Percentiles rank a stretch among this genome's conserved stretches.
These are phyloP conservation scores for Rubus idaeus DNA, from an alignment of 306 rosid genomes.

Conservation along the genomic window DNA sequence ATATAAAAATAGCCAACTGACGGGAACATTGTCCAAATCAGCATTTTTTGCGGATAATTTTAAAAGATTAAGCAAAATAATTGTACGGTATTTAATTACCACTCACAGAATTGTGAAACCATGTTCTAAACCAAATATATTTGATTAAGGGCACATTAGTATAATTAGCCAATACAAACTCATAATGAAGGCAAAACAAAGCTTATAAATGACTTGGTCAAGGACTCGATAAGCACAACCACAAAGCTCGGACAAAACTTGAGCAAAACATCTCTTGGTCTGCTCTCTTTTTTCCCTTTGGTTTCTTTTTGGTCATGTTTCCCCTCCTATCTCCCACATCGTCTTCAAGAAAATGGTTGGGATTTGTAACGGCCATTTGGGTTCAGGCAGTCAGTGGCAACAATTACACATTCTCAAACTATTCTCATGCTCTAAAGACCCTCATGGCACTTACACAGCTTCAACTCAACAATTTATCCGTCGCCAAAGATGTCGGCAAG, in stretches of 20 bases:
- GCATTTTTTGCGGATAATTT: not conserved
- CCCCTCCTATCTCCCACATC: not conserved
- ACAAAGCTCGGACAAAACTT: conserved; percentile 1
- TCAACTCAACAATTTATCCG: conserved; percentile 50
- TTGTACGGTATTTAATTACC: not conserved
- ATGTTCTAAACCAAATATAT: not conserved
- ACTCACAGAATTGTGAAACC: conserved; percentile 10
- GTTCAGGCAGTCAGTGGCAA: conserved; percentile 53
- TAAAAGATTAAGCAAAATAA: not conserved
- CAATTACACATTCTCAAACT: conserved; percentile 47
- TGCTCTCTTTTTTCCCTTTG: not conserved
- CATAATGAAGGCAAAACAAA: conserved; percentile 15
- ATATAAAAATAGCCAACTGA: not conserved
- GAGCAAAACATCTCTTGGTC: not conserved
- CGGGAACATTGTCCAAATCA: not conserved
- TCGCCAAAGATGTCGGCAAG: conserved; percentile 53
- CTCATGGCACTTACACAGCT: conserved; percentile 43
- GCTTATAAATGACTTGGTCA: conserved; percentile 17
- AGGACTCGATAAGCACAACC: not conserved
- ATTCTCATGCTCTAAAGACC: conserved; percentile 36
- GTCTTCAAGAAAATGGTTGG: conserved; percentile 42
- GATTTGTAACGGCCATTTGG: conserved; percentile 51
- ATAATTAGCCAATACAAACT: too few relatives aligned
- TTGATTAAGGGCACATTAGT: not conserved
- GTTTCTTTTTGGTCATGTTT: not conserved